Evolutionary conservation across 2,329 filamentous ascomycete species (phyloP).

Genomic region (Diaporthe eres): DNA sequence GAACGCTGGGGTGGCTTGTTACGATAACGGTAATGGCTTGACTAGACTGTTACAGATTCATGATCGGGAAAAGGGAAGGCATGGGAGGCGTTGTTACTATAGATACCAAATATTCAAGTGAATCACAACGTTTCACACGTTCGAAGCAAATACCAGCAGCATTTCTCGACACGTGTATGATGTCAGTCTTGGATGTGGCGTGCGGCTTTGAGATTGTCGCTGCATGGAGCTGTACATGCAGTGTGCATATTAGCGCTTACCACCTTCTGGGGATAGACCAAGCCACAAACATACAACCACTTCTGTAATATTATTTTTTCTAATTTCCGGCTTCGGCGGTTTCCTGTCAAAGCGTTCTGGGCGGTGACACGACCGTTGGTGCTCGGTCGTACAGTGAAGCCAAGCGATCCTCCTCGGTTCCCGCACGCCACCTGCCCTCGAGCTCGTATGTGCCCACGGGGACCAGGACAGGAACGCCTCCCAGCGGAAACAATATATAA

Average conservation of each 20-base stretch:
- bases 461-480: not conserved
- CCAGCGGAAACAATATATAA: not conserved
- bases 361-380: too few relatives aligned
- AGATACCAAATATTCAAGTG: constrained; percentile 13
- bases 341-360: not conserved
- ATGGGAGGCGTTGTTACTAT: constrained; percentile 6
- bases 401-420: not conserved
- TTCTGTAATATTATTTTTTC: not conserved
- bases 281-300: not conserved
- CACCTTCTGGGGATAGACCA: not conserved
- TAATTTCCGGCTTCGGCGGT: not conserved
- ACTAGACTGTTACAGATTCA: not conserved
- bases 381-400: not conserved
- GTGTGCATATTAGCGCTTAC: constrained; percentile 1
- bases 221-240: not conserved
- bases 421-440: not conserved
- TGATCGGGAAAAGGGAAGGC: not conserved
- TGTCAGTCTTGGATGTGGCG: not conserved
- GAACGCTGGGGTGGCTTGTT: not conserved
- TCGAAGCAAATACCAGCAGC: not conserved
- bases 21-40: not conserved
- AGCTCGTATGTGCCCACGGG: not conserved
- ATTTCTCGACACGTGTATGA: not conserved
- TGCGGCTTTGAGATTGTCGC: constrained; percentile 6
- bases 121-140: not conserved